Evolutionary conservation across 1,284 basidiomycete genomes (phyloP).

Genomic region (Meira miltonrushii): DNA sequence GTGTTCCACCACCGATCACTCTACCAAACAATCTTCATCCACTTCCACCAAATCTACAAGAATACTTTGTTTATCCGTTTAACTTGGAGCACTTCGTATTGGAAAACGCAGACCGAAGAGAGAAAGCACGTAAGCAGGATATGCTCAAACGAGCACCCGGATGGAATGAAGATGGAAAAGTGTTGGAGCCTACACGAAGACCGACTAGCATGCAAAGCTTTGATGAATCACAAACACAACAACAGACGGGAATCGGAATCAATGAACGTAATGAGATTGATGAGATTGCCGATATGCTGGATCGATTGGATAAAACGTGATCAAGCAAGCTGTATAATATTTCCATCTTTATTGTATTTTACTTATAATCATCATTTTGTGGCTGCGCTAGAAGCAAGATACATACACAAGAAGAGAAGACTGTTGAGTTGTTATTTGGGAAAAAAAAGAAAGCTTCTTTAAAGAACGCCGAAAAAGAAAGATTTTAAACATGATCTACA

Average conservation of each 20-base stretch:
- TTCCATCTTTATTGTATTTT: no score
- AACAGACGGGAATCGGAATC: no score
- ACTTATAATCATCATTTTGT: no score
- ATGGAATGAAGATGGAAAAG: constrained; percentile 8
- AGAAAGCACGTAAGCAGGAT: background rate
- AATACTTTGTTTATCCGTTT: constrained; percentile 46
- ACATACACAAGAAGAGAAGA: no score
- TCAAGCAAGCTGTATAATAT: no score
- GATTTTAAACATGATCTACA: no score
- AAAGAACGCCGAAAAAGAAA: no score
- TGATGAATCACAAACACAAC: background rate
- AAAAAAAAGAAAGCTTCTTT: no score
- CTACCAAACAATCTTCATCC: constrained; percentile 30
- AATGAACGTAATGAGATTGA: background rate
- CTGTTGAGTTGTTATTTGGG: no score
- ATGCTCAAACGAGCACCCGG: constrained; percentile 3
- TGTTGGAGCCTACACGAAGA: constrained; percentile 5
- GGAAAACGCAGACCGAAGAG: constrained; percentile 6
- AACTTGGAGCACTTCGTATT: constrained; percentile 37
- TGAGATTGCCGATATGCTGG: constrained; percentile 4
- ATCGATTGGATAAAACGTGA: background rate
- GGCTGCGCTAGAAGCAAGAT: no score
- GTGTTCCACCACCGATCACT: constrained; percentile 19
- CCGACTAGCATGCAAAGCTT: background rate
- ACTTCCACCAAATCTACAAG: constrained; percentile 30